Evolutionary conservation across 78 protist genomes (phyloP), one percentile per base, ranked within the genome.

Genomic region (Chrysochromulina parva): DNA sequence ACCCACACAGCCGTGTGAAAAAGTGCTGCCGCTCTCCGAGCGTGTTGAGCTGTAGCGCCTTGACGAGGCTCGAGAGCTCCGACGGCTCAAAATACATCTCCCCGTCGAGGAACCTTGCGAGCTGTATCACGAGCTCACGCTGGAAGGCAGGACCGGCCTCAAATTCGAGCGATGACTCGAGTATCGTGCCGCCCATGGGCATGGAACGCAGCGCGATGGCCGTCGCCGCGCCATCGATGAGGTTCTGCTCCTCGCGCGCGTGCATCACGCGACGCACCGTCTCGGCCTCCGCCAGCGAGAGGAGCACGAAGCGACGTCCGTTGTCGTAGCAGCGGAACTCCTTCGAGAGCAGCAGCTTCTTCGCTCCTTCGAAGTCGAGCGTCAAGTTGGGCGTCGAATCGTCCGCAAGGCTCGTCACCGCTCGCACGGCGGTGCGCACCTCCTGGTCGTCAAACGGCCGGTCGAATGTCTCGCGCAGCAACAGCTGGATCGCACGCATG

Each of bases 221-320:
- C 88, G 52, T 82, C 38, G 38, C 55, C 53, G 88, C n/a, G 66
- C 88, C 88, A 14, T 82, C 88, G 53, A 82, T 82, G 58, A 82
- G 88, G 24, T 47, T 26, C 14, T 82, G 38, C 88, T 82, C 88
- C 9, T 50, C 62, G 62, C 69, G 71, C 55, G 86, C 50, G 90
- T 94, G 96, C 17, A 94, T 1, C 26, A 88, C 50, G 28, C 94
- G 66, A 1, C 95, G 89, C 17, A 95, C 9, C 22, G 95, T 92
- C 81, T 95, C 95, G n/a, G 94, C 96, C 85, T 95, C 96, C 5
- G 90, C 94, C 19, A 95, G 90, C 62, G 95, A 69, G 71, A 95
- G 74, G 20, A 90, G 87, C 57, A 91, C 91, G 38, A 80, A 50
- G 90, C 54, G 90, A 1, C 94, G 76, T 20, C 90, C 90, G 22